A percentile compares a stretch with the other conserved stretches of the same genome.
phyloP scores from a whole-genome alignment of 495 filamentous ascomycete species.

The Talaromyces borbonicus region DNA sequence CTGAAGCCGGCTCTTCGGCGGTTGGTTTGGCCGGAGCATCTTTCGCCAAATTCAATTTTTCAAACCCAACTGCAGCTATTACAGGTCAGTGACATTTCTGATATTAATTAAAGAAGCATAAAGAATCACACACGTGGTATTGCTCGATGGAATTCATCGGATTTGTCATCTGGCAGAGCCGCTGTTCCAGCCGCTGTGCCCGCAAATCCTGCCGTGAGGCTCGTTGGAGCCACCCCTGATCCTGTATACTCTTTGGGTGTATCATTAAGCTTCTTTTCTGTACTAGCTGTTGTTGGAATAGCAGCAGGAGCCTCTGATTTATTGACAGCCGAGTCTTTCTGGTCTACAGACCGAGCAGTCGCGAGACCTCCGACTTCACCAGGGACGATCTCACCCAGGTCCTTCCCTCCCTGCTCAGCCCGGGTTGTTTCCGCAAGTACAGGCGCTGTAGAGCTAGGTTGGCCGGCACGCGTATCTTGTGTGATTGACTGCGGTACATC shows the following conservation, averaged over 20 bases:
- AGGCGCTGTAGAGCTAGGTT: too few relatives aligned
- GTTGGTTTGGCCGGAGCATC: conserved; percentile 10
- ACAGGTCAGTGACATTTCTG: conserved; percentile 8
- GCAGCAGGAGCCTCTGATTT: conserved; percentile 22
- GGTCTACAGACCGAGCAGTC: conserved; percentile 2
- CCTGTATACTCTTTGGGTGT: conserved; percentile 1
- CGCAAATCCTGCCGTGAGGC: conserved; percentile 14
- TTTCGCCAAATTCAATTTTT: conserved; percentile 23
- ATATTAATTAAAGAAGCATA: conserved; percentile 1
- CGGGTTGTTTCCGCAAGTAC: too few relatives aligned
- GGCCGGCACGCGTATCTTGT: too few relatives aligned
- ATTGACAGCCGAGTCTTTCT: conserved; percentile 10
- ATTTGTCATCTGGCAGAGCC: conserved; percentile 8
- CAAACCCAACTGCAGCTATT: conserved; percentile 15
- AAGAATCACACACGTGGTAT: conserved; percentile 5
- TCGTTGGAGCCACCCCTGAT: not conserved
- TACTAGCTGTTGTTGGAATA: conserved; percentile 13
- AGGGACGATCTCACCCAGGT: conserved; percentile 13
- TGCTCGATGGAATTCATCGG: conserved; percentile 13
- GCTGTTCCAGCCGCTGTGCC: conserved; percentile 15
- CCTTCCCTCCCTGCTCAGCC: conserved; percentile 14
- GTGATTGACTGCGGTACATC: too few relatives aligned
- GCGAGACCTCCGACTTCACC: conserved; percentile 18
- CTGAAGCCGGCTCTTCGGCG: not conserved
- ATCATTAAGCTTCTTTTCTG: conserved; percentile 11